phyloP scores from a whole-genome alignment of 1,139 yeast species.

The Blastobotrys petasosporus region DNA sequence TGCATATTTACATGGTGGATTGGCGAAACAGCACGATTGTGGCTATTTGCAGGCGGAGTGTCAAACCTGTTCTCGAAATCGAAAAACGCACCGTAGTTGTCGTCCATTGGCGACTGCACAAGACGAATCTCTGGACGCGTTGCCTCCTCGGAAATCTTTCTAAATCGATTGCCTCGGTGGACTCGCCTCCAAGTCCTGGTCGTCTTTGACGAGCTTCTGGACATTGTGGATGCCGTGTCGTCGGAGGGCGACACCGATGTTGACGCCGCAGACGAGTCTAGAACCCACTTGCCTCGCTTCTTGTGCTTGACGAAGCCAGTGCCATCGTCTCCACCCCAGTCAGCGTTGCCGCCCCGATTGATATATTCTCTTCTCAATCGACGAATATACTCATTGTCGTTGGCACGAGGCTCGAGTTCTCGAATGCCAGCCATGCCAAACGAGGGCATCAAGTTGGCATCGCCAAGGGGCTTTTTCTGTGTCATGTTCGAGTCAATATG shows the following conservation, averaged over 20 bases:
- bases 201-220: not conserved
- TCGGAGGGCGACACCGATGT: not conserved
- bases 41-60: not conserved
- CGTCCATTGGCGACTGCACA: constrained; percentile 1
- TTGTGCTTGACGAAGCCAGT: not conserved
- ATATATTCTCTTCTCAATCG: not conserved
- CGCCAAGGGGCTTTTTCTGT: not conserved
- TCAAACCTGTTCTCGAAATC: not conserved
- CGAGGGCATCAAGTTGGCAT: not conserved
- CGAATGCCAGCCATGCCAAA: constrained; percentile 1
- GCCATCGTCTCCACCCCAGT: constrained; percentile 4
- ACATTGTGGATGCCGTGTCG: not conserved
- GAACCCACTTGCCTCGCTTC: not conserved
- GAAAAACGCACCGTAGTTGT: not conserved
- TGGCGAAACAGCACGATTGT: too few species aligned
- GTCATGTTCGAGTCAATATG: not conserved
- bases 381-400: not conserved
- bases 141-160: too few species aligned
- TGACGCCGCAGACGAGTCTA: not conserved
- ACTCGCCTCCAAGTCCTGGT: not conserved
- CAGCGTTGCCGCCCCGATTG: not conserved
- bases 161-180: too few species aligned
- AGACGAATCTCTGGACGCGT: not conserved
- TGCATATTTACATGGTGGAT: too few species aligned
- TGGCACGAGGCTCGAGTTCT: not conserved